Evolutionary conservation across 2,329 filamentous ascomycete genomes (phyloP).

Genomic region (Acrodontium crateriforme): DNA sequence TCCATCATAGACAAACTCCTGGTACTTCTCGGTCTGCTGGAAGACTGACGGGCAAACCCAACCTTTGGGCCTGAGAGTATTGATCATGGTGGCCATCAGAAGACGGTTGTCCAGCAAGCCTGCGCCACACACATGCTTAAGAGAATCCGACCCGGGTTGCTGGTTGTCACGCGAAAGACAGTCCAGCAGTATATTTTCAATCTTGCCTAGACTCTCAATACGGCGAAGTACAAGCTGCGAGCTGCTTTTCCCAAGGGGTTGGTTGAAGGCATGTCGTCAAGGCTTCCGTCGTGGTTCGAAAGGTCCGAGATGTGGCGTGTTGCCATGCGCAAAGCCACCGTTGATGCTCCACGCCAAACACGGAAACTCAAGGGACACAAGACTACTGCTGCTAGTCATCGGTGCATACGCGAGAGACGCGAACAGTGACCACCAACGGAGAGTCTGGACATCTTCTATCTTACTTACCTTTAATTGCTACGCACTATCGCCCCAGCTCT

Average conservation of each 20-base stretch:
- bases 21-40: conserved; percentile 17
- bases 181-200: too few relatives aligned
- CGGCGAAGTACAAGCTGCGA: too few relatives aligned
- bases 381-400: background rate
- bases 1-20: conserved; percentile 13
- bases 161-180: background rate
- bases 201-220: too few relatives aligned
- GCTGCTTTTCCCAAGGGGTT: too few relatives aligned
- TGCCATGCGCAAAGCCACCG: too few relatives aligned
- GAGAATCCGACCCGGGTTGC: background rate
- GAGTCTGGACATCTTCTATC: background rate
- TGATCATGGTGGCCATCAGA: conserved; percentile 11
- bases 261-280: too few relatives aligned
- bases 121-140: conserved; percentile 1
- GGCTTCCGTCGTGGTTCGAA: too few relatives aligned
- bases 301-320: too few relatives aligned
- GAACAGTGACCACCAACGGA: background rate
- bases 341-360: too few relatives aligned
- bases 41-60: conserved; percentile 19
- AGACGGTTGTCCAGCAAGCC: background rate
- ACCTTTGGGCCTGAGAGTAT: conserved; percentile 17
- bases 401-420: background rate
- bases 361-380: too few relatives aligned
- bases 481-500: background rate
- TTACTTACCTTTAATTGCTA: background rate